These are phyloP conservation scores for Nepenthes gracilis DNA, from an alignment of 148 eudicot genomes.

Conservation along the genomic window DNA sequence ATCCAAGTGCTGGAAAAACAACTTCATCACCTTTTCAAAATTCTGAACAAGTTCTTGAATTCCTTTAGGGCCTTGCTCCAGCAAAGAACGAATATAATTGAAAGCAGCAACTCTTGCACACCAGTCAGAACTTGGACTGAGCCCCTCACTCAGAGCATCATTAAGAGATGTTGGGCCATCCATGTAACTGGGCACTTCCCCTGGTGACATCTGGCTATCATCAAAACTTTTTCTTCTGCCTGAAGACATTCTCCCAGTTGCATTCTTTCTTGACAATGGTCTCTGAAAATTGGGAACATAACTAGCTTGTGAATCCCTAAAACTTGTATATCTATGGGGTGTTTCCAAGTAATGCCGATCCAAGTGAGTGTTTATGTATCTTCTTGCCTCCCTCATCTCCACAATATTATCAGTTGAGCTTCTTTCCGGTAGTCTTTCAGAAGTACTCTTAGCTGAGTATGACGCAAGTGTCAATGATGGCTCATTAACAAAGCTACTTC, in stretches of 20 bases:
- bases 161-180: conserved; percentile 83
- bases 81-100: conserved; percentile 65
- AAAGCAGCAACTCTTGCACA: conserved; percentile 94
- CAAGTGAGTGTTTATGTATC: conserved; percentile 44
- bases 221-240: conserved; percentile 89
- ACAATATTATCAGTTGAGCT: conserved; percentile 41
- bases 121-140: conserved; percentile 86
- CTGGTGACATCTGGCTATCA: conserved; percentile 59
- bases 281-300: conserved; percentile 85
- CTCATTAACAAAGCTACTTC: conserved; percentile 42
- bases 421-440: conserved; percentile 72
- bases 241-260: conserved; percentile 61
- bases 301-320: conserved; percentile 61
- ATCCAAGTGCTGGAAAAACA: conserved; percentile 92
- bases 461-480: conserved; percentile 42
- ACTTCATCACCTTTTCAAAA: conserved; percentile 97
- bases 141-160: conserved; percentile 90
- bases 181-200: conserved; percentile 63
- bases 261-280: conserved; percentile 77
- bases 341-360: conserved; percentile 65
- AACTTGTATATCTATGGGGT: conserved; percentile 49
- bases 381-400: conserved; percentile 56
- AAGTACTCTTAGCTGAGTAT: conserved; percentile 46
- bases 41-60: conserved; percentile 83
- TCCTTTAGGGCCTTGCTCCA: conserved; percentile 85